A percentile compares a stretch with the other conserved stretches of the same genome.
phyloP scores from a whole-genome alignment of 2,329 filamentous ascomycete genomes.

The Aotearoamyces nothofagi region DNA sequence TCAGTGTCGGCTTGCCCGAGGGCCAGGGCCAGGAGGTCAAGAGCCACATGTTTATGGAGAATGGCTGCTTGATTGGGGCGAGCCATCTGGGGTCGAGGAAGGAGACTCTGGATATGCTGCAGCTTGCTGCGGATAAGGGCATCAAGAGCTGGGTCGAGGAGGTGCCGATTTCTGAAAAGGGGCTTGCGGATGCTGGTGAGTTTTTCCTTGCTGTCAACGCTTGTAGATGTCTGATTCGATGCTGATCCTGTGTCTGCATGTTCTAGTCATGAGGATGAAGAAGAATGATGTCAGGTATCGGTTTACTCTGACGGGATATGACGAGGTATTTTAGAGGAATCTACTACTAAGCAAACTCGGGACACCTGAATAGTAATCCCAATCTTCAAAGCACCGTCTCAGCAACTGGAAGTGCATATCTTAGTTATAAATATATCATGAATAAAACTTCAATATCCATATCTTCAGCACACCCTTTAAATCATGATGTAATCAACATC shows the following conservation, averaged over 20 bases:
- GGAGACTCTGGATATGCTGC: constrained; percentile 42
- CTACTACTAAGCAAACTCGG: constrained; percentile 1
- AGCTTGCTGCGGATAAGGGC: constrained; percentile 40
- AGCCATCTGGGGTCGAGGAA: constrained; percentile 47
- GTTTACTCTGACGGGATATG: constrained; percentile 53
- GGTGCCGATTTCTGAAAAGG: constrained; percentile 30
- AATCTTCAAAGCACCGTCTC: too few relatives aligned
- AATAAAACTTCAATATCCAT: too few relatives aligned
- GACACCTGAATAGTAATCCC: neutral
- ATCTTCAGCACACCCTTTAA: too few relatives aligned
- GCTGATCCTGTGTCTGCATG: too few relatives aligned
- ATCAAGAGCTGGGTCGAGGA: constrained; percentile 33
- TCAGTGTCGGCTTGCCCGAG: constrained; percentile 41
- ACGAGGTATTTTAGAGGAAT: constrained; percentile 52
- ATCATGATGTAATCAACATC: too few relatives aligned
- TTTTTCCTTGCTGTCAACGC: too few relatives aligned
- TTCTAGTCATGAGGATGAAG: constrained; percentile 51
- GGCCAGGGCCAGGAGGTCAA: constrained; percentile 28
- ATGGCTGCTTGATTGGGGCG: constrained; percentile 25
- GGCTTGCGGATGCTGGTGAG: constrained; percentile 55
- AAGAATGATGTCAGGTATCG: constrained; percentile 59
- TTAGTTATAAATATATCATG: too few relatives aligned
- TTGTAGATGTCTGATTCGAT: too few relatives aligned
- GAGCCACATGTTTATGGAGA: constrained; percentile 23
- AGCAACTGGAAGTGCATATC: too few relatives aligned